Conservation (phyloP, 2,329 filamentous ascomycete species). For the Fusarium sp. region DNA sequence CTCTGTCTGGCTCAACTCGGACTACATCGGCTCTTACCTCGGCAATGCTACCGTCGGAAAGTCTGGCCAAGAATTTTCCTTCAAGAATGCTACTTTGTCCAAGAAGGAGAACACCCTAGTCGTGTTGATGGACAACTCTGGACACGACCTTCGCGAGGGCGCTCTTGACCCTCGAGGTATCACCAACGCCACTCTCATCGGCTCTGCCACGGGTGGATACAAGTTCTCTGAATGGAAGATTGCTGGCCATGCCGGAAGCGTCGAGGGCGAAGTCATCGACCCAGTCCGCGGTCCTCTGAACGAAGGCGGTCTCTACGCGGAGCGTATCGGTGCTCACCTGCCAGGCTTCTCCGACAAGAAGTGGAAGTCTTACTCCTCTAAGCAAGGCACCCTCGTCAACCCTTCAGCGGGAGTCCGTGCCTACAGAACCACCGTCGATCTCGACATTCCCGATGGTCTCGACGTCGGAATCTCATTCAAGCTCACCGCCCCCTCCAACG, state of each 20-base stretch:
- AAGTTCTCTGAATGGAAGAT: conserved; percentile 67
- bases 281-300: conserved; percentile 65
- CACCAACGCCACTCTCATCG: conserved; percentile 62
- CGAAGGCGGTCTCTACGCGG: conserved; percentile 68
- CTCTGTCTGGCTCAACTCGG: conserved; percentile 67
- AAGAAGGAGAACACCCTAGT: conserved; percentile 60
- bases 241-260: conserved; percentile 64
- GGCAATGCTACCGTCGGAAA: conserved; percentile 57
- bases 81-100: conserved; percentile 60
- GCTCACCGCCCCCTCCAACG: conserved; percentile 57
- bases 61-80: conserved; percentile 58
- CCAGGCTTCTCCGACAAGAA: conserved; percentile 63
- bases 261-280: conserved; percentile 61
- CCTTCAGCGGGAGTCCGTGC: conserved; percentile 63
- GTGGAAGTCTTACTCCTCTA: conserved; percentile 51
- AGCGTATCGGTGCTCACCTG: conserved; percentile 69
- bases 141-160: conserved; percentile 64
- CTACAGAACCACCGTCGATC: conserved; percentile 64
- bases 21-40: conserved; percentile 65
- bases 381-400: conserved; percentile 54
- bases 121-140: conserved; percentile 69
- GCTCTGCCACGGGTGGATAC: conserved; percentile 44
- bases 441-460: conserved; percentile 61
- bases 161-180: conserved; percentile 64
- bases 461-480: conserved; percentile 68